phyloP scores from a whole-genome alignment of 768 basidiomycete species.

The Termitomyces sp. region DNA sequence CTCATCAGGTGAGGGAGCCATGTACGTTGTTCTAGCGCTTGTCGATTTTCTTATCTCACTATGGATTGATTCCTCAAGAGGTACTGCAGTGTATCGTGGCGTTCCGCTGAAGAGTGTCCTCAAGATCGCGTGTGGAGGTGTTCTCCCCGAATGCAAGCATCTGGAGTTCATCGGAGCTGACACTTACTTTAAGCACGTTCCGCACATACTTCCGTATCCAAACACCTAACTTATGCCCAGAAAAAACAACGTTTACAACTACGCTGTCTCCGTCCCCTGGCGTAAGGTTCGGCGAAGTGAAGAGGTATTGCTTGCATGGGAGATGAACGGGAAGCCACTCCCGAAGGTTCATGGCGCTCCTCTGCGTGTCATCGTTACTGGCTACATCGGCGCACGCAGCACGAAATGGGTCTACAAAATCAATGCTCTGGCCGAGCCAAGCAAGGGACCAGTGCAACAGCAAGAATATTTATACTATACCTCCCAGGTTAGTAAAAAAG shows the following conservation, averaged over 20 bases:
- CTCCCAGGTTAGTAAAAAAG: conserved; percentile 31
- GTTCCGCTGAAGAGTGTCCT: conserved; percentile 53
- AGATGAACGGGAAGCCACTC: conserved; percentile 47
- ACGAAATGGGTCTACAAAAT: conserved; percentile 53
- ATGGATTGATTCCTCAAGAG: conserved; percentile 24
- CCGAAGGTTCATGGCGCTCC: conserved; percentile 52
- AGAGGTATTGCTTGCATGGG: conserved; percentile 51
- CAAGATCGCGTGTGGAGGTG: conserved; percentile 49
- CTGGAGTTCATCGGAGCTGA: conserved; percentile 57
- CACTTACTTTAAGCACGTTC: conserved; percentile 49
- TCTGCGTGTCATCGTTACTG: conserved; percentile 47
- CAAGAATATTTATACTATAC: conserved; percentile 55
- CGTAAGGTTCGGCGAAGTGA: conserved; percentile 45
- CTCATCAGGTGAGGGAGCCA: conserved; percentile 42
- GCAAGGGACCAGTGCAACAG: conserved; percentile 48
- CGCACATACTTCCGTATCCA: not conserved
- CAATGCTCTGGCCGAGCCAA: conserved; percentile 46
- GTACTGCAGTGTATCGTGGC: conserved; percentile 50
- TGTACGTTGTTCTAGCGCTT: conserved; percentile 25
- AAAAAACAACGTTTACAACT: conserved; percentile 33
- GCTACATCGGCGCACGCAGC: conserved; percentile 53
- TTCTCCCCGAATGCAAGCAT: conserved; percentile 44
- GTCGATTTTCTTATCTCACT: not conserved
- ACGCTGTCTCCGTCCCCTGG: conserved; percentile 46
- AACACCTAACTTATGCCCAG: conserved; percentile 13